phyloP scores from a whole-genome alignment of 148 eudicot species.

The Silene latifolia region DNA sequence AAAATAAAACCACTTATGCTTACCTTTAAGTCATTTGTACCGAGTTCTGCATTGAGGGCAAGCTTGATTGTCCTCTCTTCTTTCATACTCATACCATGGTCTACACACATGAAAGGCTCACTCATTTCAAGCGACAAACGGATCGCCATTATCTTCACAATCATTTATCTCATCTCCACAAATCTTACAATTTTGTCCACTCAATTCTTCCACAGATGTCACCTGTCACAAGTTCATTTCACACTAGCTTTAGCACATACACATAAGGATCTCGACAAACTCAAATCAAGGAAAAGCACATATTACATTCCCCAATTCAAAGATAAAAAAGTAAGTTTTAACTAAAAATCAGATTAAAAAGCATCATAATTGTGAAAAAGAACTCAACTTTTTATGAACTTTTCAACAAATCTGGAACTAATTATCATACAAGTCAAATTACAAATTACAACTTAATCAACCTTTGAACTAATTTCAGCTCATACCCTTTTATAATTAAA shows the following conservation, averaged over 20 bases:
- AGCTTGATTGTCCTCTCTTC: conserved; percentile 80
- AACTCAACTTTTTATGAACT: conserved; percentile 10
- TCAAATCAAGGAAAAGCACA: conserved; percentile 21
- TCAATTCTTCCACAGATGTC: conserved; percentile 50
- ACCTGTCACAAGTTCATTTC: conserved; percentile 33
- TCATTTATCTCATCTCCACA: conserved; percentile 80
- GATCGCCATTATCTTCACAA: conserved; percentile 49
- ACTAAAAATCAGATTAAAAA: neutral
- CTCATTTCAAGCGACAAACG: conserved; percentile 88
- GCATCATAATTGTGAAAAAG: neutral
- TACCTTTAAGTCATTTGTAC: conserved; percentile 79
- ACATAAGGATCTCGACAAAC: conserved; percentile 29
- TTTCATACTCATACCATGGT: conserved; percentile 82
- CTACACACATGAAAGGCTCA: conserved; percentile 91
- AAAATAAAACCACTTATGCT: neutral
- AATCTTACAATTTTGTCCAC: conserved; percentile 76
- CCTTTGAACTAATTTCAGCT: conserved; percentile 1
- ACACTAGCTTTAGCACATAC: neutral
- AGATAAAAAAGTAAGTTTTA: neutral
- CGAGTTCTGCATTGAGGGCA: conserved; percentile 93
- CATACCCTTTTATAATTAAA: neutral
- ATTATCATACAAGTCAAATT: conserved; percentile 12
- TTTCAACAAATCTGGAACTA: conserved; percentile 19
- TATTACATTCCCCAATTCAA: neutral
- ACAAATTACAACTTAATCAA: conserved; percentile 10